Base-by-base conservation (phyloP, 257 asterid genomes). In the Thymus mandschuricus region DNA sequence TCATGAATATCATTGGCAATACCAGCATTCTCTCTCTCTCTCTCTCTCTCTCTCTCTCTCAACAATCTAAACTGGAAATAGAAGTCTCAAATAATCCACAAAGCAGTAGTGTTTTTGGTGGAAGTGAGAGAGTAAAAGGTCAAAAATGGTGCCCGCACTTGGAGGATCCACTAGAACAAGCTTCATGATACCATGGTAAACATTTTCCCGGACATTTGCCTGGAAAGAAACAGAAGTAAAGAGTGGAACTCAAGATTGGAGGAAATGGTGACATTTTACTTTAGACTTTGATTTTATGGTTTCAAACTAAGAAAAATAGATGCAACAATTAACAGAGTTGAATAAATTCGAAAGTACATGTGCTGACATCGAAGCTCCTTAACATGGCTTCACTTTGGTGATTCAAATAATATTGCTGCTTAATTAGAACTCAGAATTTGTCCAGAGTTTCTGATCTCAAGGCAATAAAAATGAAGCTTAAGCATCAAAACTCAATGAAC, bases 161-260 rank as follows among this genome's bases (percentile, higher is more conserved):
- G 50, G 75, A 60, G 92, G 96, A 76, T 91, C 97, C 78, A 83
- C 87, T 81, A 91, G 79, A 70, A 87, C 92, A 84, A 89, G 89
- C 87, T 87, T 89, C 80, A 87, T 76, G 57, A 91, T 83, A 73
- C 92, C 94, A 71, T 72, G 81, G 78, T 91, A 91, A 78, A 89
- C 78, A 65, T 72, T 80, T 79, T 82, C 88, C 71, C 92, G 84
- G 68, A 86, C 84, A 70, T 83, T 89, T 69, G 87, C 97, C 97
- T 91, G 74, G n/a, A n/a, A n/a, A n/a, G 70, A 62, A 68, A 72
- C 66, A 68, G 33, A 41, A 28, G 56, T 41, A 11, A 41, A 69
- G 44, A 70, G 29, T 60, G 71, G 61, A 50, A 10, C 10, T 62
- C 48, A 48, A 60, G 28, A 27, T 35, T 28, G 44, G 64, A 45